These are phyloP conservation scores for Xylaria arbuscula DNA, from an alignment of 2,329 filamentous ascomycete species.

Conservation along the genomic window DNA sequence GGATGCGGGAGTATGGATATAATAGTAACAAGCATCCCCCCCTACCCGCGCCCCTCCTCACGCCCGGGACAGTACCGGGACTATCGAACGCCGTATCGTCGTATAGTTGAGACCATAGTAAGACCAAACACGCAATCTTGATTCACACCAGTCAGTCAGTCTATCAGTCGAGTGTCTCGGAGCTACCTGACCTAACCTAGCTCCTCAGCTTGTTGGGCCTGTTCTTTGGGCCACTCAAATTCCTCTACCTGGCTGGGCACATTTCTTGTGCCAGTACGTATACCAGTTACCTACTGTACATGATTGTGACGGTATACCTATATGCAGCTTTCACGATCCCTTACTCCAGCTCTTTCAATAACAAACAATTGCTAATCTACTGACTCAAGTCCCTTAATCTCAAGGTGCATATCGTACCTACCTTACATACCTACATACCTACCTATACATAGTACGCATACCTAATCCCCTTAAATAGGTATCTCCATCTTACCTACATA, in stretches of 20 bases:
- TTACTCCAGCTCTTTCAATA: too few relatives aligned
- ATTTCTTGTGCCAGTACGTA: not conserved
- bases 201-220: not conserved
- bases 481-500: not conserved
- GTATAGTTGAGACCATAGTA: not conserved
- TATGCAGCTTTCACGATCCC: not conserved
- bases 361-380: not conserved
- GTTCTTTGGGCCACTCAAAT: conserved; percentile 20
- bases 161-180: not conserved
- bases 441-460: too few relatives aligned
- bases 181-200: not conserved
- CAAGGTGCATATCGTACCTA: not conserved
- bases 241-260: conserved; percentile 23
- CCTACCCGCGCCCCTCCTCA: not conserved
- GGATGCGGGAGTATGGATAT: conserved; percentile 15
- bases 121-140: conserved; percentile 2
- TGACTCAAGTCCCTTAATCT: not conserved
- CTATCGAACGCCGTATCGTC: conserved; percentile 2
- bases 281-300: not conserved
- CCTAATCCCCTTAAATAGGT: too few relatives aligned
- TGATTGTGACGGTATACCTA: not conserved
- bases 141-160: not conserved
- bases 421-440: too few relatives aligned
- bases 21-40: conserved; percentile 21
- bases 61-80: not conserved